Conservation (phyloP, 768 basidiomycete species). For the Xerocomellus chrysenteron region DNA sequence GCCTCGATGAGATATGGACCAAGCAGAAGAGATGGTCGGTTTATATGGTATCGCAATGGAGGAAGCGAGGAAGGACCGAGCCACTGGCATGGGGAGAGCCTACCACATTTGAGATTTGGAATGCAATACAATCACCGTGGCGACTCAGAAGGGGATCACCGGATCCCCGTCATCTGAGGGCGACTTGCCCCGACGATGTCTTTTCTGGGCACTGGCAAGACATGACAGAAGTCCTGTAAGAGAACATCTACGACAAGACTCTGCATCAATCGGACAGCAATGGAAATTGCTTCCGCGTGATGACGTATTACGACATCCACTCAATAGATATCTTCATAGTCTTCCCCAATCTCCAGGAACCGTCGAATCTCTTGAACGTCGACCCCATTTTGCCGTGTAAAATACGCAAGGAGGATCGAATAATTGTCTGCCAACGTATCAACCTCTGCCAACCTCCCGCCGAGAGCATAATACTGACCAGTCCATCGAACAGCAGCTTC, state of each 20-base stretch:
- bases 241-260: conserved; percentile 1
- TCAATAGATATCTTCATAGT: conserved; percentile 72
- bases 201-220: conserved; percentile 21
- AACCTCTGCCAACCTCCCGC: background rate
- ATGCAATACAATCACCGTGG: conserved; percentile 9
- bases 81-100: background rate
- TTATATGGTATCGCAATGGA: background rate
- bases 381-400: conserved; percentile 60
- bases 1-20: background rate
- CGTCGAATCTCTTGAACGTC: conserved; percentile 62
- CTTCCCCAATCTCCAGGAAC: conserved; percentile 65
- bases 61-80: conserved; percentile 1
- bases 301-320: conserved; percentile 17
- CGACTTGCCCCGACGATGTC: conserved; percentile 21
- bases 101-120: conserved; percentile 21
- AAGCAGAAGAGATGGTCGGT: background rate
- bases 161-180: conserved; percentile 2
- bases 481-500: conserved; percentile 89
- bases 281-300: conserved; percentile 6
- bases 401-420: conserved; percentile 59
- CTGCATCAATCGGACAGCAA: background rate
- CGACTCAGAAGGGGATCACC: conserved; percentile 8
- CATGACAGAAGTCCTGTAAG: background rate
- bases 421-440: conserved; percentile 58
- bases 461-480: conserved; percentile 48